Evolutionary conservation across 768 basidiomycete genomes (phyloP), one percentile per base, ranked within the genome.

Genomic region (Wakefieldia striispora): DNA sequence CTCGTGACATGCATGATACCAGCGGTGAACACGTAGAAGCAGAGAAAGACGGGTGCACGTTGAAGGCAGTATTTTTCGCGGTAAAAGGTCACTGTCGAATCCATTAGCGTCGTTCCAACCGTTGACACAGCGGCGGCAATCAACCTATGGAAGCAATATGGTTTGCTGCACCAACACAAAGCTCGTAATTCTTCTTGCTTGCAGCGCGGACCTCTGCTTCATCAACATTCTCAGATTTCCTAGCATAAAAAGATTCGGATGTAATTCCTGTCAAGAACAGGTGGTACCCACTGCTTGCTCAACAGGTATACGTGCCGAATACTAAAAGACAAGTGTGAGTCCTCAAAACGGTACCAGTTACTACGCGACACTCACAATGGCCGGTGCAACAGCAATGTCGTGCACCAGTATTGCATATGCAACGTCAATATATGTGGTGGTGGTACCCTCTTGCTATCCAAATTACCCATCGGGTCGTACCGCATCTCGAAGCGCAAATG

Each of bases 351-450:
- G 40, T 35, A 31, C 26, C 16, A 41, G 36, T 43, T 1, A 31
- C 17, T 6, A 44, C 19, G 17, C 12, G 49, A 31, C 20, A 73
- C 86, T 70, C 64, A 89, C 87, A 90, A 90, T 11, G 88, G 88
- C 16, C 88, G 79, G 64, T 91, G 88, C 43, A 91, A 68, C 24
- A 91, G 62, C 27, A 91, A 63, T 20, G 84, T 81, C 11, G 86
- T 80, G 61, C 86, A 88, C 89, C 89, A 91, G 60, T 90, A 91
- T 59, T 88, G 85, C 87, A 91, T 86, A 61, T 91, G 88, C 43
- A 91, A 70, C 35, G 84, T 86, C 48, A 91, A 68, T 21, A 88
- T 69, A 55, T 88, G 83, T 4, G 88, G 86, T 2, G 76, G 76
- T 6, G 79, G 79, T 17, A 72, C 63, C 14, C 67, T 17, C 67